Percentiles rank a stretch among this genome's conserved stretches.
phyloP scores from a whole-genome alignment of 768 basidiomycete species.

The Ephemerocybe angulata region DNA sequence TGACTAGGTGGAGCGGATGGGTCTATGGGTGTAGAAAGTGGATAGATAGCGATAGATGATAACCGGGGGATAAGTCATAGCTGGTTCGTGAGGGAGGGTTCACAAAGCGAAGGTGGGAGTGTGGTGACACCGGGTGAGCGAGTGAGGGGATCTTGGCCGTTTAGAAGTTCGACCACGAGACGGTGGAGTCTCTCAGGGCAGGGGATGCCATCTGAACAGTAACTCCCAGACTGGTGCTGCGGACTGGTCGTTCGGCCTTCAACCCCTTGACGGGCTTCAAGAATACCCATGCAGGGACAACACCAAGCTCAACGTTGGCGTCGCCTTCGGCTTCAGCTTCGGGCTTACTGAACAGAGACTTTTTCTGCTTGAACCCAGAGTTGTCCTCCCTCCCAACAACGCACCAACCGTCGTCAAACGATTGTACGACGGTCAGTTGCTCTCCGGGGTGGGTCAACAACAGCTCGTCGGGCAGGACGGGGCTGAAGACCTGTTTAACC shows the following conservation, averaged over 20 bases:
- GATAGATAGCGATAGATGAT: not conserved
- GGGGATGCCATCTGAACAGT: constrained; percentile 50
- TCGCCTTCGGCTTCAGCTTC: constrained; percentile 1
- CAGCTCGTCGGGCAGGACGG: constrained; percentile 74
- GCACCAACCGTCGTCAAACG: constrained; percentile 81
- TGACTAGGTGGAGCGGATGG: too few relatives aligned
- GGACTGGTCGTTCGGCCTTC: constrained; percentile 58
- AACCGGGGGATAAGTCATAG: not conserved
- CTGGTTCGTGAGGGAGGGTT: not conserved
- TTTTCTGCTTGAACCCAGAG: constrained; percentile 27
- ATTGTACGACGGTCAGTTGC: constrained; percentile 55
- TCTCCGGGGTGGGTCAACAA: constrained; percentile 52
- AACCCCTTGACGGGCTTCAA: constrained; percentile 57
- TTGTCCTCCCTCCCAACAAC: constrained; percentile 55
- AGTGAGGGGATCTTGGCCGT: not conserved
- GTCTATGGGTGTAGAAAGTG: not conserved
- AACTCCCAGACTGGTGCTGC: constrained; percentile 61
- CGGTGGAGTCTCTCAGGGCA: constrained; percentile 43
- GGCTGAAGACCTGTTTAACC: constrained; percentile 62
- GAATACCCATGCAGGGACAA: constrained; percentile 79
- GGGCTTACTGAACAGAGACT: constrained; percentile 38
- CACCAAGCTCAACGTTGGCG: constrained; percentile 55
- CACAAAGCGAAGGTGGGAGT: not conserved
- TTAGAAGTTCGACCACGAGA: constrained; percentile 74
- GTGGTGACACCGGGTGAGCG: not conserved